Conservation (phyloP, 2,329 filamentous ascomycete genomes). For the Dactylellina parvicollis region DNA sequence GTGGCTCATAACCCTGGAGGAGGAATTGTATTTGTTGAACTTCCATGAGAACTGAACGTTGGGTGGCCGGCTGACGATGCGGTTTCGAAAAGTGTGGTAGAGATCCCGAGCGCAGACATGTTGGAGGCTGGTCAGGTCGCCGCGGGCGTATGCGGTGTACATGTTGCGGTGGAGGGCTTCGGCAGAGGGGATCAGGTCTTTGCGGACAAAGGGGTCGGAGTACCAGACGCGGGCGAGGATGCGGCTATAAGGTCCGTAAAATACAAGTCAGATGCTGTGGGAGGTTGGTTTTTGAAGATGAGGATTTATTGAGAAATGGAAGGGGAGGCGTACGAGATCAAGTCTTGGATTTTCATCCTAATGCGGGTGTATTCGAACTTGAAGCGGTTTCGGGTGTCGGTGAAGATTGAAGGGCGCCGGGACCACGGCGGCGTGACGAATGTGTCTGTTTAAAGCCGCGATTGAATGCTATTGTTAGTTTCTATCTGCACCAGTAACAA, state of each 20-base stretch:
- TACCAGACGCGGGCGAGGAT: constrained; percentile 42
- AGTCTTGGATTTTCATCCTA: constrained; percentile 53
- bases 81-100: constrained; percentile 55
- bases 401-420: constrained; percentile 56
- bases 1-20: constrained; percentile 54
- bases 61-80: constrained; percentile 49
- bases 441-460: constrained; percentile 52
- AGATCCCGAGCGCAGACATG: constrained; percentile 57
- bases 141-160: constrained; percentile 57
- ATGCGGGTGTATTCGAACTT: constrained; percentile 51
- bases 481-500: too few relatives aligned
- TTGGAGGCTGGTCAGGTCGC: constrained; percentile 55
- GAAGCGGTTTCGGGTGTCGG: constrained; percentile 49
- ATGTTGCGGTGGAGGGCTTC: constrained; percentile 56
- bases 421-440: constrained; percentile 57
- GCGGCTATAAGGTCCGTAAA: constrained; percentile 18
- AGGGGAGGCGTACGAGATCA: constrained; percentile 52
- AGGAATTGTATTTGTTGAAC: constrained; percentile 52
- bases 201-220: constrained; percentile 33
- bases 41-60: constrained; percentile 55
- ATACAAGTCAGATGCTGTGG: too few relatives aligned
- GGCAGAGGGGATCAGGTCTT: constrained; percentile 53
- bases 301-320: background rate
- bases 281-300: background rate
- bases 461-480: too few relatives aligned